Percentiles rank a stretch among this genome's conserved stretches.
These are phyloP conservation scores for Cymbopogon citratus DNA, from an alignment of 176 grass and related monocot genomes.

Conservation along the genomic window DNA sequence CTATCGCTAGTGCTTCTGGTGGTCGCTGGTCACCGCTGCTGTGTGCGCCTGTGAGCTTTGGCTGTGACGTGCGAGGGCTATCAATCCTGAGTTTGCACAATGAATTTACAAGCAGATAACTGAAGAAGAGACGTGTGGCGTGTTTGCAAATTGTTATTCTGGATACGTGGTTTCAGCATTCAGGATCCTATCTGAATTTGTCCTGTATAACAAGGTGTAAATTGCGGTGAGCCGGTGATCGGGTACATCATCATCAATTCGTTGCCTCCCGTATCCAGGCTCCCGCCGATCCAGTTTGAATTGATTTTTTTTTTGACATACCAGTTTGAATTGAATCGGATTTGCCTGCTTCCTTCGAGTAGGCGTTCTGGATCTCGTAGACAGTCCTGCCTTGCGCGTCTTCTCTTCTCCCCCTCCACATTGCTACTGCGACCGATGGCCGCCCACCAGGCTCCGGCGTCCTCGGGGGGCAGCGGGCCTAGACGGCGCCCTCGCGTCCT, in stretches of 20 bases:
- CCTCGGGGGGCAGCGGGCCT: neutral
- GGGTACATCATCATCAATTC: too few relatives aligned
- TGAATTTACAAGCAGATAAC: too few relatives aligned
- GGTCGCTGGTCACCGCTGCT: neutral
- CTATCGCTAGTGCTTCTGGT: too few relatives aligned
- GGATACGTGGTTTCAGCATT: neutral
- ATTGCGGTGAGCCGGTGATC: neutral
- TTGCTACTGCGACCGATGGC: neutral
- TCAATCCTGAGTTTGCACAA: too few relatives aligned
- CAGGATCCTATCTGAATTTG: neutral
- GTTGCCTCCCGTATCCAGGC: neutral
- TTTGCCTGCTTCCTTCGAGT: neutral
- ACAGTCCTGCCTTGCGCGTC: neutral
- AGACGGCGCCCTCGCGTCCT: constrained; percentile 42
- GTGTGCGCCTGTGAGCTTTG: neutral
- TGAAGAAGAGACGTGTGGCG: neutral
- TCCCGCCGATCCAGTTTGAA: neutral
- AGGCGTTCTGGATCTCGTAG: too few relatives aligned
- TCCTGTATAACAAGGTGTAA: neutral
- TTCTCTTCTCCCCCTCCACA: too few relatives aligned
- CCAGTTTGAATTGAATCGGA: neutral
- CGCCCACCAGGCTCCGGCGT: neutral
- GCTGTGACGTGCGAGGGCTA: neutral
- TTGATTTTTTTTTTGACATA: neutral
- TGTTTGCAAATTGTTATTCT: neutral